A percentile compares a stretch with the other conserved stretches of the same genome.
Conservation (phyloP, 179 eudicot genomes). For the Silene vulgaris region DNA sequence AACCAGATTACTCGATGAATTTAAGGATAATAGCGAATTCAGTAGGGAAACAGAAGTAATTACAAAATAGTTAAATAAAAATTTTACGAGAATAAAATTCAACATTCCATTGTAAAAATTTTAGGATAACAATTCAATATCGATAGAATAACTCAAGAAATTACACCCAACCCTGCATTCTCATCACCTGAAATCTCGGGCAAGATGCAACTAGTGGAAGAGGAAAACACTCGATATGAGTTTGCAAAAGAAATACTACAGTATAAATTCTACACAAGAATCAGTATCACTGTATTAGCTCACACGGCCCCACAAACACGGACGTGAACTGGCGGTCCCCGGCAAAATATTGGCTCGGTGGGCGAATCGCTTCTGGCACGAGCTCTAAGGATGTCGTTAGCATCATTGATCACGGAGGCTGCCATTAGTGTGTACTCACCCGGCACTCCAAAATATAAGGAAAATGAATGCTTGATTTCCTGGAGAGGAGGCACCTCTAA, state of each 20-base stretch:
- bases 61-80: too few relatives aligned
- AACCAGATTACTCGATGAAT: too few relatives aligned
- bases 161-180: too few relatives aligned
- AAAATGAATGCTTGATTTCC: slow-evolving; percentile 71
- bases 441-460: slow-evolving; percentile 82
- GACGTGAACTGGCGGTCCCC: slow-evolving; percentile 91
- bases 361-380: slow-evolving; percentile 64
- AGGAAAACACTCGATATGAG: neutral
- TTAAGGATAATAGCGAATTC: too few relatives aligned
- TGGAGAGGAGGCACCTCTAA: slow-evolving; percentile 87
- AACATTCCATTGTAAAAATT: too few relatives aligned
- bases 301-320: slow-evolving; percentile 62
- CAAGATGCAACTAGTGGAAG: neutral
- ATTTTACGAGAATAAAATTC: too few relatives aligned
- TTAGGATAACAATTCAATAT: too few relatives aligned
- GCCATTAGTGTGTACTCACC: slow-evolving; percentile 95
- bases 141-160: too few relatives aligned
- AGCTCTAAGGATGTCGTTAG: slow-evolving; percentile 87
- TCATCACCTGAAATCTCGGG: neutral
- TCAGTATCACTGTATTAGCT: neutral
- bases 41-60: too few relatives aligned
- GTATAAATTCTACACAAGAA: neutral
- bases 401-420: slow-evolving; percentile 79
- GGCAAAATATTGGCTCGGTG: slow-evolving; percentile 85
- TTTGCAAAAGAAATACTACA: neutral